These are phyloP conservation scores for Aspergillus ustus DNA, from an alignment of 2,329 filamentous ascomycete genomes.

Conservation along the genomic window DNA sequence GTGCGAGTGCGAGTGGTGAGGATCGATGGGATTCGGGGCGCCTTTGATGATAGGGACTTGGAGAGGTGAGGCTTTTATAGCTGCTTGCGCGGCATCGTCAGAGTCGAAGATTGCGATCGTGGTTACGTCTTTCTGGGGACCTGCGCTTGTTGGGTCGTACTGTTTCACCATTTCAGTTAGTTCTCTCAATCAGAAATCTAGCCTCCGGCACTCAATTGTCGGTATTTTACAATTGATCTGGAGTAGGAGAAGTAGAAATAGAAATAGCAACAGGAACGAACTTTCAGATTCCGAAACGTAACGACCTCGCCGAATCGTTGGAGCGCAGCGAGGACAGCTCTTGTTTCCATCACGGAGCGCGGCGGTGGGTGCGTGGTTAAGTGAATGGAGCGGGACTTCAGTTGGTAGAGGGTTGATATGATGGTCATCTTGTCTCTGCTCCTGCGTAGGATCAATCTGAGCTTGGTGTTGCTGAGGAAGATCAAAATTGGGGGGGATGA, in stretches of 20 bases:
- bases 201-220: background rate
- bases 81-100: constrained; percentile 37
- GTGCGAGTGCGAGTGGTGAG: too few relatives aligned
- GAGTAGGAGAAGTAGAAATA: background rate
- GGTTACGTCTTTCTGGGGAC: constrained; percentile 23
- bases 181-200: background rate
- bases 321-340: constrained; percentile 40
- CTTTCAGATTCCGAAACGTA: constrained; percentile 43
- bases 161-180: constrained; percentile 14
- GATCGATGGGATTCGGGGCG: background rate
- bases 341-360: constrained; percentile 39
- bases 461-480: background rate
- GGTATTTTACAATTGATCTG: background rate
- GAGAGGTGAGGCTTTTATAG: constrained; percentile 38
- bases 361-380: constrained; percentile 36
- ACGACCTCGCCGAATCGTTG: constrained; percentile 49
- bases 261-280: constrained; percentile 18
- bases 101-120: constrained; percentile 44
- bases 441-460: background rate
- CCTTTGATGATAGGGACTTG: background rate
- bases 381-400: constrained; percentile 30
- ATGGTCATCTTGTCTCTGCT: constrained; percentile 16
- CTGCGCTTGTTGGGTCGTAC: constrained; percentile 38
- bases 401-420: constrained; percentile 23
- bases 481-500: background rate